Conservation (phyloP, 2,329 filamentous ascomycete genomes). For the Fusarium sarcochroum region DNA sequence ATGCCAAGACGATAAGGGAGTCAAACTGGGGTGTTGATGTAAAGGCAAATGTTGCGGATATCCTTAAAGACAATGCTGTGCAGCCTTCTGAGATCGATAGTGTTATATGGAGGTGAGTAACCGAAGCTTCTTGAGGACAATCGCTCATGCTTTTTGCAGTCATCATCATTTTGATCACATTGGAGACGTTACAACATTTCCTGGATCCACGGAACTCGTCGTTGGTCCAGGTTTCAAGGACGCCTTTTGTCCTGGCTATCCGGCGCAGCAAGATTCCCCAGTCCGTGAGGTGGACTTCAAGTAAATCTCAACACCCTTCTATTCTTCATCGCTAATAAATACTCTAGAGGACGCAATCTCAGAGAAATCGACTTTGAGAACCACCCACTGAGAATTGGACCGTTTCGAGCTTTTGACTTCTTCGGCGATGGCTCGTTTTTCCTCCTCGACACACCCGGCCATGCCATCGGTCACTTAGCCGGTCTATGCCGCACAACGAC, state of each 20-base stretch:
- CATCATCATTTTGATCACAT: slow-evolving; percentile 38
- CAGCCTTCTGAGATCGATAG: slow-evolving; percentile 8
- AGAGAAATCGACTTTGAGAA: slow-evolving; percentile 26
- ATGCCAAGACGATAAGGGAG: slow-evolving; percentile 3
- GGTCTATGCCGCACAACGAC: slow-evolving; percentile 30
- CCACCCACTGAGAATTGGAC: background rate
- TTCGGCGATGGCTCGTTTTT: slow-evolving; percentile 35
- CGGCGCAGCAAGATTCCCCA: background rate
- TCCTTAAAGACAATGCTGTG: slow-evolving; percentile 6
- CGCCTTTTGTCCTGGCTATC: slow-evolving; percentile 33
- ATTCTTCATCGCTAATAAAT: fast-evolving
- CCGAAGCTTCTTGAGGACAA: fast-evolving
- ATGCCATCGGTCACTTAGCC: slow-evolving; percentile 22
- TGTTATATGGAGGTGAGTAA: slow-evolving; percentile 34
- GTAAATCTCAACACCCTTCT: background rate
- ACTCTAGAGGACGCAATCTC: background rate
- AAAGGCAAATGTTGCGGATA: slow-evolving; percentile 21
- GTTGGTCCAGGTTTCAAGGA: slow-evolving; percentile 36
- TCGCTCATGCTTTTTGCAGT: background rate
- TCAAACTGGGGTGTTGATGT: slow-evolving; percentile 1
- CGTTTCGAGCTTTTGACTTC: slow-evolving; percentile 30
- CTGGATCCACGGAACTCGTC: slow-evolving; percentile 18
- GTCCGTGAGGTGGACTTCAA: slow-evolving; percentile 25
- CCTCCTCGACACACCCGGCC: slow-evolving; percentile 31
- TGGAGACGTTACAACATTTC: slow-evolving; percentile 32